phyloP scores from a whole-genome alignment of 1,139 yeast genomes.

The Kodamaea derodonti region DNA sequence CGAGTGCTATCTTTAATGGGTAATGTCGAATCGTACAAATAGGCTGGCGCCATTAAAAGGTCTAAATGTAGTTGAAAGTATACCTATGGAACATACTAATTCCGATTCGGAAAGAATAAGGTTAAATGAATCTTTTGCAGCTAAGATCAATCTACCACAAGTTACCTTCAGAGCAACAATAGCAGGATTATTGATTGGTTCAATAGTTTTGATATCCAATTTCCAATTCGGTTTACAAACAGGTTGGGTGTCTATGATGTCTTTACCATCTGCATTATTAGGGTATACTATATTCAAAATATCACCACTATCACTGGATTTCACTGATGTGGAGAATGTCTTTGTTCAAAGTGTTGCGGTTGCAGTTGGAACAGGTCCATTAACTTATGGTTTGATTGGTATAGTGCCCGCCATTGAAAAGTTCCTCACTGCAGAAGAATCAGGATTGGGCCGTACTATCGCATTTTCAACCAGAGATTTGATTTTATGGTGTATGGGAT shows the following conservation, averaged over 20 bases:
- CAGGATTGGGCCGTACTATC: conserved; percentile 52
- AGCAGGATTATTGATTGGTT: conserved; percentile 74
- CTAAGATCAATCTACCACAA: conserved; percentile 49
- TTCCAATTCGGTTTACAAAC: conserved; percentile 96
- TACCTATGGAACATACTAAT: no score
- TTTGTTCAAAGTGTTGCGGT: conserved; percentile 90
- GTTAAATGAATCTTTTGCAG: conserved; percentile 6
- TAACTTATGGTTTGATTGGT: conserved; percentile 92
- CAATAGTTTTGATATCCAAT: conserved; percentile 78
- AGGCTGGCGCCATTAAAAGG: neutral
- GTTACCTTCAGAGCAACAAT: conserved; percentile 68
- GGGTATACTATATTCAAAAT: conserved; percentile 79
- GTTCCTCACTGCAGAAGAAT: conserved; percentile 71
- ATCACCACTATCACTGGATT: conserved; percentile 43
- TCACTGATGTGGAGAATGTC: conserved; percentile 91
- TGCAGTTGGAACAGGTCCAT: conserved; percentile 96
- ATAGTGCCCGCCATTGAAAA: conserved; percentile 96
- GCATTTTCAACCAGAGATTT: conserved; percentile 47
- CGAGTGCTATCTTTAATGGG: no score
- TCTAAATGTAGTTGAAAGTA: neutral
- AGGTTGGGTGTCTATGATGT: conserved; percentile 99
- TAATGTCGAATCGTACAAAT: neutral
- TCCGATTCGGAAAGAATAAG: neutral
- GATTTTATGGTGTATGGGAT: conserved; percentile 76
- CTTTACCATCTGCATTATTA: conserved; percentile 87